Percentiles rank a stretch among this genome's conserved stretches.
Evolutionary conservation across 257 asterid genomes (phyloP).

Genomic region (Scutellaria galericulata): DNA sequence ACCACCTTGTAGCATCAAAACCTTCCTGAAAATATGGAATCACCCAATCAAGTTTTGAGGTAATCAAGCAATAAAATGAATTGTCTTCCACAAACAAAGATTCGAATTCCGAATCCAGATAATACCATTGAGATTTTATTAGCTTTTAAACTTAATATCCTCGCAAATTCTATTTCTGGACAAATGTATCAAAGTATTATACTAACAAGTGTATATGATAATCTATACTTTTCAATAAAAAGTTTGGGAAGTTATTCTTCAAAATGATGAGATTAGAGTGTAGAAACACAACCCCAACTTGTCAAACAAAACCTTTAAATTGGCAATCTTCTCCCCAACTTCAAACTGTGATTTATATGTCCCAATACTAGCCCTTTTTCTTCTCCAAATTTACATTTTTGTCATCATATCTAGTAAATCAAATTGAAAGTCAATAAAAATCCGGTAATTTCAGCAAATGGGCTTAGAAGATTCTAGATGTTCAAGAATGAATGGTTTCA

Average conservation of each 20-base stretch:
- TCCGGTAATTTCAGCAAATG: background rate
- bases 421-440: background rate
- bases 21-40: slow-evolving; percentile 69
- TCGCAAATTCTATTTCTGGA: background rate
- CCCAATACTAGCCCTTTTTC: background rate
- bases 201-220: background rate
- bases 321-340: slow-evolving; percentile 13
- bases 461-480: slow-evolving; percentile 6
- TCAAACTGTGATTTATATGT: background rate
- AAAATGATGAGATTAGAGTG: background rate
- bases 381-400: slow-evolving; percentile 3
- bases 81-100: background rate
- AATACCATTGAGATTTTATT: slow-evolving; percentile 20
- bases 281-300: background rate
- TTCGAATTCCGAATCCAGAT: background rate
- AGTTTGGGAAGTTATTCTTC: background rate
- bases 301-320: slow-evolving; percentile 6
- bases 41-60: slow-evolving; percentile 9
- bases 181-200: background rate
- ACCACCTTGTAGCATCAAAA: slow-evolving; percentile 94
- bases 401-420: background rate
- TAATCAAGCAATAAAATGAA: background rate
- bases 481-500: background rate
- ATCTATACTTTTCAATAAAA: background rate
- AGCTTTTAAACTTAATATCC: slow-evolving; percentile 13